phyloP scores from a whole-genome alignment of 805 yeast genomes.

The Wickerhamiella azymoides region DNA sequence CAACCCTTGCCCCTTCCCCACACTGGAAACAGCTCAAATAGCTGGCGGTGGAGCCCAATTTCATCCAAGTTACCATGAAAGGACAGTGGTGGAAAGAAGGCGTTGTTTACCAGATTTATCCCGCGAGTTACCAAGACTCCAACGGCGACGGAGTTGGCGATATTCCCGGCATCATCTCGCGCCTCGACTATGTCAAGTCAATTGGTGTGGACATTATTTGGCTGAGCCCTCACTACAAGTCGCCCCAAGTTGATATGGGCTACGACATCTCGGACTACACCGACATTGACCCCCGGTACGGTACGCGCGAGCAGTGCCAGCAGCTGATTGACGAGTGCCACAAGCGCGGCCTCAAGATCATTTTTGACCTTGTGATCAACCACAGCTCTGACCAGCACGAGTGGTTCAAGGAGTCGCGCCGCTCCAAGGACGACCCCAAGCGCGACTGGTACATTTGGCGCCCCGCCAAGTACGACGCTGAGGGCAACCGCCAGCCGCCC shows the following conservation, averaged over 20 bases:
- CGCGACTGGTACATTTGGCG: constrained; percentile 53
- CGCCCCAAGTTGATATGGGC: constrained; percentile 52
- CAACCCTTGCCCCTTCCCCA: background rate
- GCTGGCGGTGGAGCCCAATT: background rate
- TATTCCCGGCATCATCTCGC: constrained; percentile 38
- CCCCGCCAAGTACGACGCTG: constrained; percentile 32
- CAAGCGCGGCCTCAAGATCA: constrained; percentile 36
- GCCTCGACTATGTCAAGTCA: constrained; percentile 37
- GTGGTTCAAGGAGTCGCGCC: constrained; percentile 45
- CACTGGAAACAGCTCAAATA: background rate
- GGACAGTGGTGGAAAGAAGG: constrained; percentile 40
- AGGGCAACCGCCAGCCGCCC: constrained; percentile 42
- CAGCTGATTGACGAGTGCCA: constrained; percentile 34
- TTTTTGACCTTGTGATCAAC: constrained; percentile 44
- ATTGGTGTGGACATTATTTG: constrained; percentile 41
- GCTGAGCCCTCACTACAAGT: constrained; percentile 45
- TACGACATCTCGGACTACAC: constrained; percentile 45
- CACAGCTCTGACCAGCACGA: constrained; percentile 43
- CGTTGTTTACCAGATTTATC: constrained; percentile 44
- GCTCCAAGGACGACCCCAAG: constrained; percentile 38
- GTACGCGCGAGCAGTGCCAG: constrained; percentile 41
- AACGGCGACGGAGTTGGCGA: constrained; percentile 50
- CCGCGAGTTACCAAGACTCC: constrained; percentile 46
- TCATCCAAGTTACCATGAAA: background rate
- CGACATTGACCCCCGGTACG: constrained; percentile 38